phyloP scores from a whole-genome alignment of 768 basidiomycete species.

The Rhodotorula toruloides region DNA sequence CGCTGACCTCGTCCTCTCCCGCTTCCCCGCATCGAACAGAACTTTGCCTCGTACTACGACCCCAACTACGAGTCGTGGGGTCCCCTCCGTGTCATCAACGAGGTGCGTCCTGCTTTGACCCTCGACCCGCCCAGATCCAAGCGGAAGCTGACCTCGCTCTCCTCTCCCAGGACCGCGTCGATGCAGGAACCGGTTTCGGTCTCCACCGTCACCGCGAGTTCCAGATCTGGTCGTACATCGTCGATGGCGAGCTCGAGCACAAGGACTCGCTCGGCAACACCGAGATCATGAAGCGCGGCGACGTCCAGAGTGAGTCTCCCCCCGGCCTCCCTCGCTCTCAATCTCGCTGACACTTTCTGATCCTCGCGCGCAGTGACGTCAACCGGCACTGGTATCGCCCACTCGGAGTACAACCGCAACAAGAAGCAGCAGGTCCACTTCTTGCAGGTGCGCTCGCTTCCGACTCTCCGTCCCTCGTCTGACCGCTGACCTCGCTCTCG shows the following conservation, averaged over 20 bases:
- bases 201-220: slow-evolving; percentile 57
- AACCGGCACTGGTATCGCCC: slow-evolving; percentile 83
- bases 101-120: slow-evolving; percentile 46
- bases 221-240: slow-evolving; percentile 86
- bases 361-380: slow-evolving; percentile 50
- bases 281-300: slow-evolving; percentile 81
- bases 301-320: slow-evolving; percentile 65
- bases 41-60: slow-evolving; percentile 59
- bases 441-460: background rate
- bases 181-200: slow-evolving; percentile 70
- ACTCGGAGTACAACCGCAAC: slow-evolving; percentile 63
- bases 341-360: background rate
- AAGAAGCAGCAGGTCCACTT: slow-evolving; percentile 39
- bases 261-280: slow-evolving; percentile 87
- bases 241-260: slow-evolving; percentile 73
- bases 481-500: background rate
- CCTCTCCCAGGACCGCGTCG: slow-evolving; percentile 60
- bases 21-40: too few relatives aligned
- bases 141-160: slow-evolving; percentile 9
- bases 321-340: too few relatives aligned
- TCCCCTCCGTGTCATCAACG: slow-evolving; percentile 80
- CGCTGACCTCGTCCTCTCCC: slow-evolving; percentile 45
- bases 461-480: slow-evolving; percentile 35
- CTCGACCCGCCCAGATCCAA: background rate
- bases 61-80: slow-evolving; percentile 58